Percentiles rank a stretch among this genome's conserved stretches.
These are phyloP conservation scores for Phaeodactylum tricornutum DNA, from an alignment of 108 stramenopile species.

Conservation along the genomic window DNA sequence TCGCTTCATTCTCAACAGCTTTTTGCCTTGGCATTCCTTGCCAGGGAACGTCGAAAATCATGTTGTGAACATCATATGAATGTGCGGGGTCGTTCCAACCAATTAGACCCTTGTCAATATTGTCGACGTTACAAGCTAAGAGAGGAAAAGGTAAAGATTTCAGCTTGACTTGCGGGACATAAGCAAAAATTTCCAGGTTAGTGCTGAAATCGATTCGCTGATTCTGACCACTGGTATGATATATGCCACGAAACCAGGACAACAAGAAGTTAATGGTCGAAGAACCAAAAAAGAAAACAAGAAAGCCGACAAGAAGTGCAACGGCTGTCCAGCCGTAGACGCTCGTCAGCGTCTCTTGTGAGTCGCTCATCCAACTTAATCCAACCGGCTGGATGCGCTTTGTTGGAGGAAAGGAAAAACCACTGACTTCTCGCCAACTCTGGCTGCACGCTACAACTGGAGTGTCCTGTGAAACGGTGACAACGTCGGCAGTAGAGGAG, in stretches of 20 bases:
- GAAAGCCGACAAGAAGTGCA: slow-evolving; percentile 22
- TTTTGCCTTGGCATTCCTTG: slow-evolving; percentile 8
- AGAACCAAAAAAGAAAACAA: slow-evolving; percentile 28
- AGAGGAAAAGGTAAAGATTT: slow-evolving; percentile 52
- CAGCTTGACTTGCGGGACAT: slow-evolving; percentile 50
- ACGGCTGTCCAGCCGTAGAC: slow-evolving; percentile 44
- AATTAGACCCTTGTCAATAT: slow-evolving; percentile 48
- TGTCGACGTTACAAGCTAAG: slow-evolving; percentile 54
- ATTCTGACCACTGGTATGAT: slow-evolving; percentile 31
- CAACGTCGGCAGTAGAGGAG: not conserved
- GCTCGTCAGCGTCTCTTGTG: slow-evolving; percentile 21
- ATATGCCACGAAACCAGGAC: slow-evolving; percentile 29
- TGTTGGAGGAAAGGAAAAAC: slow-evolving; percentile 40
- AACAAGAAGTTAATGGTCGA: slow-evolving; percentile 14
- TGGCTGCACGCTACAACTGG: slow-evolving; percentile 33
- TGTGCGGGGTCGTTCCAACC: slow-evolving; percentile 51
- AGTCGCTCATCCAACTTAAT: slow-evolving; percentile 48
- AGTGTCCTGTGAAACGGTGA: slow-evolving; percentile 19
- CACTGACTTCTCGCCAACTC: slow-evolving; percentile 8
- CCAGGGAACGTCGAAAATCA: slow-evolving; percentile 60
- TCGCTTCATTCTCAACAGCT: not conserved
- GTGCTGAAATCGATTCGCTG: slow-evolving; percentile 63
- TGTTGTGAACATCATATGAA: slow-evolving; percentile 48
- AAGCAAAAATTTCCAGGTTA: slow-evolving; percentile 41
- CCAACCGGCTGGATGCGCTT: slow-evolving; percentile 15